Percentiles rank a stretch among this genome's conserved stretches.
phyloP scores from a whole-genome alignment of 106 monocot genomes.

The Dendrobium huoshanense region DNA sequence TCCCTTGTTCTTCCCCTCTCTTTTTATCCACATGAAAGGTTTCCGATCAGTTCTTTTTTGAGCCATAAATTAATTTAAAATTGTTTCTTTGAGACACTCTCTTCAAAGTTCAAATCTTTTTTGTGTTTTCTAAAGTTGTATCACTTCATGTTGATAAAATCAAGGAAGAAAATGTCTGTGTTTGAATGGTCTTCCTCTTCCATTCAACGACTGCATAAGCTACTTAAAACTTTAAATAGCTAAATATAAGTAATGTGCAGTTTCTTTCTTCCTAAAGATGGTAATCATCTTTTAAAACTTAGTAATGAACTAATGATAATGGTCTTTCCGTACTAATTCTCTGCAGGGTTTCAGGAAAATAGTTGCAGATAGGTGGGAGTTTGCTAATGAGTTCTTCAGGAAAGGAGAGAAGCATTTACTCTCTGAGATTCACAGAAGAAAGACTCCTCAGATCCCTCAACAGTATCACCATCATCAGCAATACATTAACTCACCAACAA shows the following conservation, averaged over 20 bases:
- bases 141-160: background rate
- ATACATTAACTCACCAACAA: slow-evolving; percentile 1
- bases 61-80: background rate
- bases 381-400: slow-evolving; percentile 47
- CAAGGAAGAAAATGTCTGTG: background rate
- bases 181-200: background rate
- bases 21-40: too few relatives aligned
- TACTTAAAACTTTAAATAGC: too few relatives aligned
- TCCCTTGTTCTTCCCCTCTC: background rate
- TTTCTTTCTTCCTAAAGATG: too few relatives aligned
- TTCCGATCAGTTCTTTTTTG: background rate
- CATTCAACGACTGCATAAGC: background rate
- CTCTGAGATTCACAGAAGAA: slow-evolving; percentile 52
- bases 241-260: too few relatives aligned
- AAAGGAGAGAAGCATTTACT: slow-evolving; percentile 56
- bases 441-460: slow-evolving; percentile 18
- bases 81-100: background rate
- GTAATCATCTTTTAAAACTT: background rate
- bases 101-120: background rate
- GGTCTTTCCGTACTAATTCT: background rate
- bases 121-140: background rate
- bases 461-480: slow-evolving; percentile 6
- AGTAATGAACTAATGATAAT: background rate
- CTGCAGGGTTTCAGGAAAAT: slow-evolving; percentile 52
- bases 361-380: slow-evolving; percentile 54